Evolutionary conservation across 306 rosid genomes (phyloP).

Genomic region (Hippophae gyantsensis): DNA sequence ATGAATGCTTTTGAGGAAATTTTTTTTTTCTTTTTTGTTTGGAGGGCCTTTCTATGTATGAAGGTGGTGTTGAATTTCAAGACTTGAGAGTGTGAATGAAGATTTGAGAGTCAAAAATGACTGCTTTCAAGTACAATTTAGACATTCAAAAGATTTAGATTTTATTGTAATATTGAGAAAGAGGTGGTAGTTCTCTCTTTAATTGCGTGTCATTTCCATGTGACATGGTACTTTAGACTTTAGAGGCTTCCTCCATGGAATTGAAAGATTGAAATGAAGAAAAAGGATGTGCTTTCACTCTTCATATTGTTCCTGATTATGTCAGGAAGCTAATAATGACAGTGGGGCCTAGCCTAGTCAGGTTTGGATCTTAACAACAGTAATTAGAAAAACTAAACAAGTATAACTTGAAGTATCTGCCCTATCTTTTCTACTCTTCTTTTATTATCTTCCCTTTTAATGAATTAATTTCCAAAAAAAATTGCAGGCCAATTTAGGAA

Average conservation of each 20-base stretch:
- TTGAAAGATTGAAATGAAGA: not conserved
- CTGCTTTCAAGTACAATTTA: slow-evolving; percentile 23
- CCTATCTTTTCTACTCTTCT: too few species aligned
- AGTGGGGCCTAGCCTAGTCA: too few species aligned
- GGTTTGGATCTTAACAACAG: too few species aligned
- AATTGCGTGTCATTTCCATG: slow-evolving; percentile 10
- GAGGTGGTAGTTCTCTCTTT: slow-evolving; percentile 31
- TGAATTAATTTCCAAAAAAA: too few species aligned
- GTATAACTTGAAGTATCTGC: too few species aligned
- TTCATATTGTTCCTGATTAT: too few species aligned
- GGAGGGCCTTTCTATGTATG: not conserved
- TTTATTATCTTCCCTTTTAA: too few species aligned
- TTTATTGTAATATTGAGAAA: slow-evolving; percentile 56
- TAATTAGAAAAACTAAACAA: too few species aligned
- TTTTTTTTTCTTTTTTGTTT: not conserved
- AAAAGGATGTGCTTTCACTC: not conserved
- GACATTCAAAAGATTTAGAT: slow-evolving; percentile 39
- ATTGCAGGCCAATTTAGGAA: too few species aligned
- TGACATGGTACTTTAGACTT: slow-evolving; percentile 9
- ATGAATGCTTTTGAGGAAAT: slow-evolving; percentile 7
- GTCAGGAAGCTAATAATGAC: too few species aligned
- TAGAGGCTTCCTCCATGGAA: slow-evolving; percentile 1
- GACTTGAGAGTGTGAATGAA: slow-evolving; percentile 54
- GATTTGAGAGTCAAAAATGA: slow-evolving; percentile 38
- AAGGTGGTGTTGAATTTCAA: slow-evolving; percentile 19